Conservation (phyloP, 1,284 basidiomycete genomes). For the Mycena citricolor region DNA sequence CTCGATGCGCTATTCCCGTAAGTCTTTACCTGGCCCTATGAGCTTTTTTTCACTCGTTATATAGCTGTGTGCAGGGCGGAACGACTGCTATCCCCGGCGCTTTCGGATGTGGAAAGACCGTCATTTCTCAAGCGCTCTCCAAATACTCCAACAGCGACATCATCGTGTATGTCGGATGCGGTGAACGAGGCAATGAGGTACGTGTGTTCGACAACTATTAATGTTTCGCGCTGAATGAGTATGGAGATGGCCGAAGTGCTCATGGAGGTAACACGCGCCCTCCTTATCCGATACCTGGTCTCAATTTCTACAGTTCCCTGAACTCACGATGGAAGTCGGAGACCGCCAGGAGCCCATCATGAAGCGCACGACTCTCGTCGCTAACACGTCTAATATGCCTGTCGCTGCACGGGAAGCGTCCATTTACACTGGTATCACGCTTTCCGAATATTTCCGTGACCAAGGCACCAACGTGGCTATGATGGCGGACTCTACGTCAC, state of each 20-base stretch:
- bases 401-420: constrained; percentile 99
- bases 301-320: constrained; percentile 73
- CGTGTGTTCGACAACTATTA: constrained; percentile 20
- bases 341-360: constrained; percentile 99
- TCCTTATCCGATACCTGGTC: neutral
- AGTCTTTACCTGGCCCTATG: constrained; percentile 29
- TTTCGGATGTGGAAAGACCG: constrained; percentile 97
- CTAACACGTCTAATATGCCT: constrained; percentile 99
- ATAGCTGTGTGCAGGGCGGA: constrained; percentile 93
- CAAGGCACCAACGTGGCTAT: constrained; percentile 98
- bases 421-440: constrained; percentile 99
- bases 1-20: constrained; percentile 96
- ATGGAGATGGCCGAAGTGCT: constrained; percentile 95
- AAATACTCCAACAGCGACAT: constrained; percentile 99
- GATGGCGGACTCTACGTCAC: constrained; percentile 99
- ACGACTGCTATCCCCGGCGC: constrained; percentile 99
- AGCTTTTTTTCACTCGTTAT: constrained; percentile 8
- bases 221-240: neutral
- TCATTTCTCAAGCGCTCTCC: constrained; percentile 95
- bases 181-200: constrained; percentile 89
- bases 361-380: constrained; percentile 99
- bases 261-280: constrained; percentile 68
- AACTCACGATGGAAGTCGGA: constrained; percentile 87
- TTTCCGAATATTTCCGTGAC: constrained; percentile 99
- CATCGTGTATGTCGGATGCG: constrained; percentile 98